Evolutionary conservation across 768 basidiomycete species (phyloP), one percentile per base, ranked within the genome.

Genomic region (Xerocomus potaroensis): DNA sequence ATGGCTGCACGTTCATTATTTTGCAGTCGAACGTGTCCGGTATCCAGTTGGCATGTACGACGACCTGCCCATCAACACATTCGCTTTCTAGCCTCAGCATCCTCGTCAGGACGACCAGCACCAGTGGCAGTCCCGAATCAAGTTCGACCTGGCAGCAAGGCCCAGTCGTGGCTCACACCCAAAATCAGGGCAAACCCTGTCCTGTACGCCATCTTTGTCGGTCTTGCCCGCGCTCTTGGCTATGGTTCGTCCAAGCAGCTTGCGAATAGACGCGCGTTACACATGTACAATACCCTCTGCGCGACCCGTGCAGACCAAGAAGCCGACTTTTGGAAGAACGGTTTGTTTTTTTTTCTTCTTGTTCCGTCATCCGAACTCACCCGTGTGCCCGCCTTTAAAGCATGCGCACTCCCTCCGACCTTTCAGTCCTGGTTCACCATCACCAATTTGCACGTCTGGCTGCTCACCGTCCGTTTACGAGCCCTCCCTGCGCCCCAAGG

Each of bases 341-440:
- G 86, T 83, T n/a, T n/a, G 18, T 39, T 16, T 4, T 5, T 37
- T 50, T 23, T 19, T 2, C 16, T 4, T 11, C n/a, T n/a, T n/a
- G n/a, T n/a, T 12, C 27, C 12, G 8, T 8, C 12, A 19, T 12
- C n/a, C 12, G 22, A 2, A 36, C 41, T 43, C 24, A 50, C 15
- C 3, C 27, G 48, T 43, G 34, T 43, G 23, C 45, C 43, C 33
- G 16, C 15, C 18, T 0, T 57, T 12, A 4, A 33, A 96, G 94
- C 80, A 49, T 95, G 89, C 59, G 75, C 74, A 48, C 75, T 97
- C 6, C 92, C 94, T 9, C 86, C 85, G 11, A 96, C 95, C 0
- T 96, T 95, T 67, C 94, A 97, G 60, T 90, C 95, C 14, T 97
- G 93, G 89, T 97, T 97, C 69, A 90, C 89, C 4, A 70, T 96